phyloP scores from a whole-genome alignment of 768 basidiomycete genomes.

The Multifurca ochricompacta region DNA sequence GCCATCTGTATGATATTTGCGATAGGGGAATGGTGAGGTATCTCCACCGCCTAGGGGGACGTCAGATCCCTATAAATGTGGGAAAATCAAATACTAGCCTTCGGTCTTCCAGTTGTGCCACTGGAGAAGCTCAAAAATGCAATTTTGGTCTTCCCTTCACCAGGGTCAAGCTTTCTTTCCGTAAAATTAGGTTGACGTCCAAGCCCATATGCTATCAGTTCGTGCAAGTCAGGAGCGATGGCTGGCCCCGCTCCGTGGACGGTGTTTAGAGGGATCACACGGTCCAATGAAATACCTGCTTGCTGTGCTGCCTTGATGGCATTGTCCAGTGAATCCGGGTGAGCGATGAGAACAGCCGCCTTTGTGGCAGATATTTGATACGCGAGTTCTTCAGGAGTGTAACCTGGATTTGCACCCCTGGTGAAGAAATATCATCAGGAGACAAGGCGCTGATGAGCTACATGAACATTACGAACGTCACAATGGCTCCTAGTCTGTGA shows the following conservation, averaged over 20 bases:
- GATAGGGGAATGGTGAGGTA: conserved; percentile 56
- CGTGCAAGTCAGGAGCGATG: conserved; percentile 32
- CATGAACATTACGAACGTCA: conserved; percentile 17
- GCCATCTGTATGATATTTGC: conserved; percentile 36
- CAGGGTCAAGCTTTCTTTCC: conserved; percentile 41
- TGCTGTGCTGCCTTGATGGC: conserved; percentile 28
- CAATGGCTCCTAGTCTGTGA: conserved; percentile 24
- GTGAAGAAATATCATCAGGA: not conserved
- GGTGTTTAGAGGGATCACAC: conserved; percentile 25
- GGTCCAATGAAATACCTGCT: conserved; percentile 27
- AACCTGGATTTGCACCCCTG: conserved; percentile 58
- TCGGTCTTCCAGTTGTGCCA: conserved; percentile 57
- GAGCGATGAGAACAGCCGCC: conserved; percentile 26
- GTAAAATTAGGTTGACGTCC: conserved; percentile 32
- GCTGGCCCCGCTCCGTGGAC: not conserved
- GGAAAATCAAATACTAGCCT: conserved; percentile 18
- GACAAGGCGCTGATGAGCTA: not conserved
- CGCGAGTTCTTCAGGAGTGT: conserved; percentile 47
- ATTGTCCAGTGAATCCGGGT: conserved; percentile 24
- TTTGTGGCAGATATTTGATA: conserved; percentile 39
- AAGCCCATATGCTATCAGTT: conserved; percentile 40
- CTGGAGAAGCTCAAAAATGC: conserved; percentile 70
- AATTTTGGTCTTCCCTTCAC: conserved; percentile 52
- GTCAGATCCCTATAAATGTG: conserved; percentile 31
- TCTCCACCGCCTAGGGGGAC: conserved; percentile 47